Percentiles rank a stretch among this genome's conserved stretches.
Evolutionary conservation across 169 alveolate genomes (phyloP).

Genomic region (Toxoplasma gondii): DNA sequence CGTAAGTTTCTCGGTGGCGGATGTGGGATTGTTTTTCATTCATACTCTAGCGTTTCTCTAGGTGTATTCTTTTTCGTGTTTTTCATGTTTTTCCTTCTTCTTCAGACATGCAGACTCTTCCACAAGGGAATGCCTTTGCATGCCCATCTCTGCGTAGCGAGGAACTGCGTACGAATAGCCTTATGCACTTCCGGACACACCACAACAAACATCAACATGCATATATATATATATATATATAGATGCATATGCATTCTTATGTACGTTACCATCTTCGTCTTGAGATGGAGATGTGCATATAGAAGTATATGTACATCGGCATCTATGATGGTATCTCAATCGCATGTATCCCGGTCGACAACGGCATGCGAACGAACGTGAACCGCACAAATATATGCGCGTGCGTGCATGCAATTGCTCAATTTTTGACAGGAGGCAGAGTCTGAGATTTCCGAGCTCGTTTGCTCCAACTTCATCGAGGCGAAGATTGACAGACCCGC

Average conservation of each 20-base stretch:
- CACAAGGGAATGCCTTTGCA: not conserved
- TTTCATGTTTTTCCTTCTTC: not conserved
- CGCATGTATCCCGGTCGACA: no score
- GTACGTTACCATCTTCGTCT: no score
- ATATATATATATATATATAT: not conserved
- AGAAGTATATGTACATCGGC: no score
- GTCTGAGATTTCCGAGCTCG: conserved; percentile 59
- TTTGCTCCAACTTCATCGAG: conserved; percentile 31
- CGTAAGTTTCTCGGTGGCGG: not conserved
- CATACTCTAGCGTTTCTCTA: not conserved
- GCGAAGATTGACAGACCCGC: conserved; percentile 70
- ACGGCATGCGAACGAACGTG: not conserved
- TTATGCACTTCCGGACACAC: no score
- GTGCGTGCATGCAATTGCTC: not conserved
- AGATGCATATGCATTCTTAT: no score
- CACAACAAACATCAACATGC: not conserved
- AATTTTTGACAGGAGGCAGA: conserved; percentile 58
- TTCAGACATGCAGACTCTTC: not conserved
- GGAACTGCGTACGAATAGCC: no score
- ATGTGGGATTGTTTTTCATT: not conserved
- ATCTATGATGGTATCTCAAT: no score
- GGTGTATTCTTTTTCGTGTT: not conserved
- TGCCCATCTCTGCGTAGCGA: no score
- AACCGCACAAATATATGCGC: not conserved
- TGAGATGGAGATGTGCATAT: no score